Evolutionary conservation across 768 basidiomycete genomes (phyloP).

Genomic region (Mycena maculata): DNA sequence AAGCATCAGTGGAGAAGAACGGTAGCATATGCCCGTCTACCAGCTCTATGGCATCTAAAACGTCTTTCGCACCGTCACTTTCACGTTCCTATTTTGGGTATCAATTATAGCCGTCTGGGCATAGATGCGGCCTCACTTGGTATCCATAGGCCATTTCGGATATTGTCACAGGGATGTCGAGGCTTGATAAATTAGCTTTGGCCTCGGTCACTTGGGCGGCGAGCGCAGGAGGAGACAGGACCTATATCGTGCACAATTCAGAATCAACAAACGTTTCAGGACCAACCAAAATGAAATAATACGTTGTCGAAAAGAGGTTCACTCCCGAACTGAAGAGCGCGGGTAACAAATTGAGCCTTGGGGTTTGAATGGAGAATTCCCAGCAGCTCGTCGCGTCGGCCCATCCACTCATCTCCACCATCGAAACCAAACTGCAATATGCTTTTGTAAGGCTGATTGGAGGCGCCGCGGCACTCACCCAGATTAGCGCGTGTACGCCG

Average conservation of each 20-base stretch:
- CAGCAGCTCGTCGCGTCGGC: slow-evolving; percentile 65
- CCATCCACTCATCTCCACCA: slow-evolving; percentile 60
- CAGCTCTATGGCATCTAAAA: slow-evolving; percentile 69
- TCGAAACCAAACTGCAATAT: slow-evolving; percentile 60
- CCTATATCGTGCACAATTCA: slow-evolving; percentile 37
- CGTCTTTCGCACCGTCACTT: slow-evolving; percentile 61
- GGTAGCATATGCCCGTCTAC: slow-evolving; percentile 80
- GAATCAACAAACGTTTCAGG: not conserved
- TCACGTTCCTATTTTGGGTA: slow-evolving; percentile 47
- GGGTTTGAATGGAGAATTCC: slow-evolving; percentile 66
- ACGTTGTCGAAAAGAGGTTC: slow-evolving; percentile 71
- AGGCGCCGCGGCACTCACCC: slow-evolving; percentile 59
- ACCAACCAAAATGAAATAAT: not conserved
- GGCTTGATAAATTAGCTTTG: slow-evolving; percentile 59
- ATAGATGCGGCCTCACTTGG: slow-evolving; percentile 42
- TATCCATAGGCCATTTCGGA: slow-evolving; percentile 75
- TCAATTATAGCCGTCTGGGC: not conserved
- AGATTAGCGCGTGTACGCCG: slow-evolving; percentile 80
- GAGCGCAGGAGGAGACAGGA: slow-evolving; percentile 60
- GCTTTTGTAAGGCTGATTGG: not conserved
- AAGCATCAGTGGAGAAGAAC: slow-evolving; percentile 70
- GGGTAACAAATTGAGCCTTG: slow-evolving; percentile 73
- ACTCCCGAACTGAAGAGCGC: slow-evolving; percentile 76
- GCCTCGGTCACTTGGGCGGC: slow-evolving; percentile 62
- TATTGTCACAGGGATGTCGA: slow-evolving; percentile 77